Evolutionary conservation across 805 yeast species (phyloP).

Genomic region (Teunomyces tritomae): DNA sequence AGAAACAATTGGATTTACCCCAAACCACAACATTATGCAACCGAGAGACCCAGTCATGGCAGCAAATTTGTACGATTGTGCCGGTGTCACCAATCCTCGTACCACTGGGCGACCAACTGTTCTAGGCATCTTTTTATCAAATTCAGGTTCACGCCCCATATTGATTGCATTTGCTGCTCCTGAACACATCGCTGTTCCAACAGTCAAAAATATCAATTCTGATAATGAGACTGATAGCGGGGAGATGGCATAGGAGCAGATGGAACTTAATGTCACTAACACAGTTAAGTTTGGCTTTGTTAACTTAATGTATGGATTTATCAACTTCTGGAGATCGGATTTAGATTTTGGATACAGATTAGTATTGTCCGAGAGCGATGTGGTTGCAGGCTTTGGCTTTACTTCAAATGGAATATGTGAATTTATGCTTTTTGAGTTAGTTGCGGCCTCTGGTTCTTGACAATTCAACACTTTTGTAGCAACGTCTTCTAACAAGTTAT

Average conservation of each 20-base stretch:
- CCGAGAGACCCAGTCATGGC: constrained; percentile 71
- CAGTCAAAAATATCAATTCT: constrained; percentile 68
- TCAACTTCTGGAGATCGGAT: constrained; percentile 33
- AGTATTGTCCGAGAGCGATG: neutral
- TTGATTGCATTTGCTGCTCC: constrained; percentile 96
- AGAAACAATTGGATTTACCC: constrained; percentile 87
- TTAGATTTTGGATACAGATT: constrained; percentile 6
- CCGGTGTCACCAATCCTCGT: constrained; percentile 69
- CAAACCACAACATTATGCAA: constrained; percentile 60
- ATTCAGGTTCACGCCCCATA: constrained; percentile 94
- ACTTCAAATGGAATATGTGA: constrained; percentile 57
- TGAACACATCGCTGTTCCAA: constrained; percentile 84
- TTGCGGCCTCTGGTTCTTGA: constrained; percentile 34
- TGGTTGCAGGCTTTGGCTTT: constrained; percentile 31
- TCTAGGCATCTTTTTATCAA: constrained; percentile 82
- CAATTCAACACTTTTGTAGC: constrained; percentile 46
- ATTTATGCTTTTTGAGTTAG: constrained; percentile 16
- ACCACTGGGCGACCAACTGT: constrained; percentile 91
- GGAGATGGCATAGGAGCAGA: constrained; percentile 90
- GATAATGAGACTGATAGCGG: constrained; percentile 76
- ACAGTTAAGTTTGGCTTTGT: constrained; percentile 88
- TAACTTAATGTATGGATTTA: constrained; percentile 70
- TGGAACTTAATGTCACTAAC: constrained; percentile 84
- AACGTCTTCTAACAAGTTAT: constrained; percentile 32
- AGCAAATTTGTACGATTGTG: constrained; percentile 81